Evolutionary conservation across 139 green algal genomes (phyloP).

Genomic region (Yamagishiella unicocca): DNA sequence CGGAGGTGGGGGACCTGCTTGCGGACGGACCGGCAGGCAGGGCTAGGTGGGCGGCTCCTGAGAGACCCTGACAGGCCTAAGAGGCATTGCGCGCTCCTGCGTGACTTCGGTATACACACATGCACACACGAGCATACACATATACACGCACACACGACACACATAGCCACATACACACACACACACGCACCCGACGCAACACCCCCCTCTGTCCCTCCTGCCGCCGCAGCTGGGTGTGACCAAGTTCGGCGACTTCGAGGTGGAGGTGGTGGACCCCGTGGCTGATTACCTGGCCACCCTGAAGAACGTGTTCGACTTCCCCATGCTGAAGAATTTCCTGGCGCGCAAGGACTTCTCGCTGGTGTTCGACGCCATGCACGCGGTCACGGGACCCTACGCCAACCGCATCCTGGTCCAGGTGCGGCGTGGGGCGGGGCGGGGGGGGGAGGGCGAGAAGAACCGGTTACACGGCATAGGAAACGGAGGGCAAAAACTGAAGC

Average conservation of each 20-base stretch:
- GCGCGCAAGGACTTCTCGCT: constrained; percentile 91
- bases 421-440: constrained; percentile 46
- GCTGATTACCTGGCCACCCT: constrained; percentile 94
- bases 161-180: too few species aligned
- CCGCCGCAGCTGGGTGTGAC: constrained; percentile 64
- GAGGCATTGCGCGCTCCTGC: too few species aligned
- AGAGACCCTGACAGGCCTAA: too few species aligned
- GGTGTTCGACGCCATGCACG: constrained; percentile 97
- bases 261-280: constrained; percentile 96
- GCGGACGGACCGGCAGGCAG: too few species aligned
- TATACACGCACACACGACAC: too few species aligned
- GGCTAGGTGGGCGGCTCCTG: too few species aligned
- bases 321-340: constrained; percentile 88
- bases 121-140: too few species aligned
- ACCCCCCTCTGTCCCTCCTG: background rate
- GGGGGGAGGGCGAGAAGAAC: background rate
- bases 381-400: constrained; percentile 97
- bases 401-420: constrained; percentile 91
- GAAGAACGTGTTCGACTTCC: constrained; percentile 97
- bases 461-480: too few species aligned
- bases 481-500: too few species aligned
- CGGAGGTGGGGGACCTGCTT: too few species aligned
- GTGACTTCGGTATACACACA: too few species aligned
- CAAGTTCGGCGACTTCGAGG: constrained; percentile 92
- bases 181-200: too few species aligned